A percentile compares a stretch with the other conserved stretches of the same genome.
Evolutionary conservation across 768 basidiomycete species (phyloP).

Genomic region (Mycena albidolilacea): DNA sequence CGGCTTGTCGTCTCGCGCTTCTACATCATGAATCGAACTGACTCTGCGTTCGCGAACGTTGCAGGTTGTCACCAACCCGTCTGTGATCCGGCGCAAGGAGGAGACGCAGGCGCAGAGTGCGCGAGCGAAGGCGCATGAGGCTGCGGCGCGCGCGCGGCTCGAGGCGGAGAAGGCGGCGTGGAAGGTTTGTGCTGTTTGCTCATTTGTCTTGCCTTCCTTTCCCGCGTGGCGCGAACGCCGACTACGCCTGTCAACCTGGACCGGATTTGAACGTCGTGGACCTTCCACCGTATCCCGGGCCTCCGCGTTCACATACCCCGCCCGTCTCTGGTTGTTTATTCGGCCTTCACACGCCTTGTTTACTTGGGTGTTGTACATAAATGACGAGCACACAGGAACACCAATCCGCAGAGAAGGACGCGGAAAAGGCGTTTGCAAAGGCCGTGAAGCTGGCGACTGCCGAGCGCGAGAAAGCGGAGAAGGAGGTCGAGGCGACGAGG

Average conservation of each 20-base stretch:
- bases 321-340: too few relatives aligned
- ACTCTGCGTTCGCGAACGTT: not conserved
- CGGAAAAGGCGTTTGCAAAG: not conserved
- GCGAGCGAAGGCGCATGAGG: conserved; percentile 28
- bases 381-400: too few relatives aligned
- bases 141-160: not conserved
- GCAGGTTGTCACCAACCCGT: conserved; percentile 27
- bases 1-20: too few relatives aligned
- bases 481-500: conserved; percentile 14
- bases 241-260: too few relatives aligned
- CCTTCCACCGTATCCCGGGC: too few relatives aligned
- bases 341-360: too few relatives aligned
- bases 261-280: too few relatives aligned
- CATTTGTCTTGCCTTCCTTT: too few relatives aligned
- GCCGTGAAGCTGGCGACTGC: not conserved
- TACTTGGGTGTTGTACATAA: too few relatives aligned
- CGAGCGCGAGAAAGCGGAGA: not conserved
- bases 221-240: too few relatives aligned
- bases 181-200: not conserved
- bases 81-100: conserved; percentile 32
- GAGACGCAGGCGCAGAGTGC: conserved; percentile 20
- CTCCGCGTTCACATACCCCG: too few relatives aligned
- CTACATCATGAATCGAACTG: not conserved
- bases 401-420: conserved; percentile 22
- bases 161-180: too few relatives aligned